Percentiles rank a stretch among this genome's conserved stretches.
Evolutionary conservation across 1,139 yeast genomes (phyloP).

Genomic region (Meyerozyma smithsonii): DNA sequence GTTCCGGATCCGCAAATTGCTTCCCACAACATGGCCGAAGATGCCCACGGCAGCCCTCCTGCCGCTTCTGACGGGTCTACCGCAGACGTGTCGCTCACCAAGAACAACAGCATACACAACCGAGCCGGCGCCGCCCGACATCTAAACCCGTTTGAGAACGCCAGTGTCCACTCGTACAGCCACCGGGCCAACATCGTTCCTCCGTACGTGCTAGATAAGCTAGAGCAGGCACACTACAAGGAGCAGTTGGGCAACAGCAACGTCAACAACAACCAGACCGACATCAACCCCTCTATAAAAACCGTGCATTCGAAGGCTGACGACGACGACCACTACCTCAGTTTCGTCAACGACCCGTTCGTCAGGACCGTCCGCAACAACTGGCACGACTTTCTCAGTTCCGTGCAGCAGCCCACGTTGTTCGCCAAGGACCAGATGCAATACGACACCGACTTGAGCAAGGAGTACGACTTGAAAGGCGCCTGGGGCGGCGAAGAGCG

Average conservation of each 20-base stretch:
- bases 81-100: background rate
- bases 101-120: slow-evolving; percentile 1
- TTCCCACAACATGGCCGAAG: background rate
- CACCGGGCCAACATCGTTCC: slow-evolving; percentile 45
- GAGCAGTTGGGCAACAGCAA: slow-evolving; percentile 33
- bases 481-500: slow-evolving; percentile 72
- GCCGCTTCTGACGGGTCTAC: background rate
- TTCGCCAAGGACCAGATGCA: slow-evolving; percentile 27
- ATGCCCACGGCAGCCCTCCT: background rate
- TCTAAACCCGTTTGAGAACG: slow-evolving; percentile 22
- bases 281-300: slow-evolving; percentile 8
- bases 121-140: slow-evolving; percentile 7
- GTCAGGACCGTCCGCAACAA: slow-evolving; percentile 32
- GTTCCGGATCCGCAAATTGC: background rate
- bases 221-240: slow-evolving; percentile 42
- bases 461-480: slow-evolving; percentile 23
- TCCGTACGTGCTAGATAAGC: slow-evolving; percentile 53
- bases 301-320: slow-evolving; percentile 8
- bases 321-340: slow-evolving; percentile 30
- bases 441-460: slow-evolving; percentile 20
- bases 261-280: slow-evolving; percentile 16
- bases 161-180: slow-evolving; percentile 29
- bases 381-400: slow-evolving; percentile 34
- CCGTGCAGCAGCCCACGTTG: slow-evolving; percentile 34
- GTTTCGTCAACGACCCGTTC: slow-evolving; percentile 38